Evolutionary conservation across 768 basidiomycete genomes (phyloP).

Genomic region (Mycena alexandri): DNA sequence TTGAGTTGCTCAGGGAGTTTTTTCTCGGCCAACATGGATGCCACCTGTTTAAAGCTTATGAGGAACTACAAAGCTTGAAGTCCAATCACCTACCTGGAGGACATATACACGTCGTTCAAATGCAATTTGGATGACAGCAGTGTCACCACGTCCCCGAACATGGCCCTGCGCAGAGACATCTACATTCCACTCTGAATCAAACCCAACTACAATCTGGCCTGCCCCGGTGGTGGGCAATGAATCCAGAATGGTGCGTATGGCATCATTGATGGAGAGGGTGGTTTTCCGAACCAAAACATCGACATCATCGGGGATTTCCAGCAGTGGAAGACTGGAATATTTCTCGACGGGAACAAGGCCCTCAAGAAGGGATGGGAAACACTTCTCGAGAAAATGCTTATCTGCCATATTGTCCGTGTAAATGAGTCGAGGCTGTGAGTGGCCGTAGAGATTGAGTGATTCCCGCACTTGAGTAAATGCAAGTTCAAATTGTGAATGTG

Average conservation of each 20-base stretch:
- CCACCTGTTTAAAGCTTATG: not conserved
- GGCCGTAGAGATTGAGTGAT: slow-evolving; percentile 30
- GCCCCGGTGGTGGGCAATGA: slow-evolving; percentile 5
- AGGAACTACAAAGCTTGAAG: not conserved
- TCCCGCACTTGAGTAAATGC: not conserved
- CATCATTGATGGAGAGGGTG: not conserved
- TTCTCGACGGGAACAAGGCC: slow-evolving; percentile 44
- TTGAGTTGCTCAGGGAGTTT: not conserved
- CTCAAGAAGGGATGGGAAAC: slow-evolving; percentile 38
- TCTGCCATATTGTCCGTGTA: slow-evolving; percentile 40
- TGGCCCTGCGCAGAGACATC: not conserved
- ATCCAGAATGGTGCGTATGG: not conserved
- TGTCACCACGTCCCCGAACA: not conserved
- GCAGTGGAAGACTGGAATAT: slow-evolving; percentile 34
- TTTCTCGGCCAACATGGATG: not conserved
- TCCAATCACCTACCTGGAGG: not conserved
- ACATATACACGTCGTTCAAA: not conserved
- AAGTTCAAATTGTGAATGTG: slow-evolving; percentile 41
- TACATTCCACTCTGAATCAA: slow-evolving; percentile 28
- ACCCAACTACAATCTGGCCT: not conserved
- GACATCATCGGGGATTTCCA: slow-evolving; percentile 3
- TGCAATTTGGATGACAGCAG: slow-evolving; percentile 6
- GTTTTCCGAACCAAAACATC: not conserved
- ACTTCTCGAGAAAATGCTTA: slow-evolving; percentile 36
- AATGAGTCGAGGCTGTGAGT: slow-evolving; percentile 18